These are phyloP conservation scores for Caryopteris hybrid DNA, from an alignment of 305 asterid genomes.

Conservation along the genomic window DNA sequence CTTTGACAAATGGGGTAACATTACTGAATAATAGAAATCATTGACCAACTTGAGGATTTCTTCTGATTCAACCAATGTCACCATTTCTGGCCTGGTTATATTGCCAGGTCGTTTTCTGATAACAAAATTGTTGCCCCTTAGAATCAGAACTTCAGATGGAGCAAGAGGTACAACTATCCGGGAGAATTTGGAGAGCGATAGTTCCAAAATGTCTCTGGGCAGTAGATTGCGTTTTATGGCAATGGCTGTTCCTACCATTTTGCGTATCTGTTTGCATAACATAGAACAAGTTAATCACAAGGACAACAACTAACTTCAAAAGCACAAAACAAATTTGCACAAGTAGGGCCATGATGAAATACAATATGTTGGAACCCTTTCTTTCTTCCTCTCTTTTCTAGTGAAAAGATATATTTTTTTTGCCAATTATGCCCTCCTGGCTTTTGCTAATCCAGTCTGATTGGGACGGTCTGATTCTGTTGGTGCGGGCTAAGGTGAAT, in stretches of 20 bases:
- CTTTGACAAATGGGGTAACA: conserved; percentile 63
- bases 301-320: conserved; percentile 1
- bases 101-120: conserved; percentile 70
- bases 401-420: too few relatives aligned
- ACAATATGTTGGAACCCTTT: too few relatives aligned
- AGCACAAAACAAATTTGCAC: background rate
- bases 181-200: conserved; percentile 75
- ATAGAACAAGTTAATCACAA: conserved; percentile 14
- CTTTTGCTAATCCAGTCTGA: too few relatives aligned
- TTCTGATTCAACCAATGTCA: conserved; percentile 71
- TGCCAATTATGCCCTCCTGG: too few relatives aligned
- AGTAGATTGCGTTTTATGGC: conserved; percentile 74
- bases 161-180: conserved; percentile 82
- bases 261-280: conserved; percentile 59
- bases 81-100: conserved; percentile 73
- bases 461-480: background rate
- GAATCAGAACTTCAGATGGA: conserved; percentile 81
- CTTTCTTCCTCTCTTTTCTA: too few relatives aligned
- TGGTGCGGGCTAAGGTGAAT: conserved; percentile 27
- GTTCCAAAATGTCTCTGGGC: conserved; percentile 56
- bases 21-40: conserved; percentile 52
- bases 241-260: conserved; percentile 90
- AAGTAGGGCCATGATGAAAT: too few relatives aligned
- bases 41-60: conserved; percentile 61
- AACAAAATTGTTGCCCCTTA: conserved; percentile 67